Percentiles rank a stretch among this genome's conserved stretches.
phyloP scores from a whole-genome alignment of 352 stramenopile genomes.

The Pythium vanterpoolii region DNA sequence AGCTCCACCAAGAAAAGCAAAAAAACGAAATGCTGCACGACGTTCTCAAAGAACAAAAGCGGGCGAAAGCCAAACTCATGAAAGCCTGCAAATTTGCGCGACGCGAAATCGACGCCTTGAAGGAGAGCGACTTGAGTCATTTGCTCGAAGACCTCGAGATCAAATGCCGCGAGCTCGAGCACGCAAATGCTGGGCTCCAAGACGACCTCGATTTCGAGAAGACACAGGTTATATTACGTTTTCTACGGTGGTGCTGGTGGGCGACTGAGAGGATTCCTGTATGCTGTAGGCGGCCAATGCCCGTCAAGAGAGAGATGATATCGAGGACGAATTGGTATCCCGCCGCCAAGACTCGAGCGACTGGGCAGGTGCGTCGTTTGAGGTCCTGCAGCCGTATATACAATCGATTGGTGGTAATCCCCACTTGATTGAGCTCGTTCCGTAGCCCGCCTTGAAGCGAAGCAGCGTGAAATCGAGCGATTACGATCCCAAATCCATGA shows the following conservation, averaged over 20 bases:
- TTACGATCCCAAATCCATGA: constrained; percentile 51
- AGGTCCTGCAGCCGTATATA: not conserved
- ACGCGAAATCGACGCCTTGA: constrained; percentile 54
- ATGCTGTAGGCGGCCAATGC: constrained; percentile 20
- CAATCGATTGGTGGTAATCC: too few relatives aligned
- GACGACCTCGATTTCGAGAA: constrained; percentile 36
- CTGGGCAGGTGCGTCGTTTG: constrained; percentile 11
- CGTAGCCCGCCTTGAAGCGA: constrained; percentile 32
- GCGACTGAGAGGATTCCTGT: too few relatives aligned
- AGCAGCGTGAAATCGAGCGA: constrained; percentile 39
- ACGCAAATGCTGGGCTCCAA: constrained; percentile 35
- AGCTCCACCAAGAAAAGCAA: constrained; percentile 65
- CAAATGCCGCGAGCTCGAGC: constrained; percentile 49
- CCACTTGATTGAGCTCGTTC: not conserved
- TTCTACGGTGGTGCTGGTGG: not conserved
- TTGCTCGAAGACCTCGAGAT: constrained; percentile 65
- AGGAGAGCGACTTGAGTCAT: constrained; percentile 59
- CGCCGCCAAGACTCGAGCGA: constrained; percentile 20
- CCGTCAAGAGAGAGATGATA: constrained; percentile 15
- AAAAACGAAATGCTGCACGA: constrained; percentile 66
- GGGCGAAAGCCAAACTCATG: constrained; percentile 64
- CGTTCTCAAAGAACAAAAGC: constrained; percentile 66
- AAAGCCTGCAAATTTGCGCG: constrained; percentile 68
- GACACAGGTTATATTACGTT: constrained; percentile 26
- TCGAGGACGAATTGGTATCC: constrained; percentile 15